Base-by-base conservation (phyloP, 2,329 filamentous ascomycete genomes). In the Periconia macrospinosa region DNA sequence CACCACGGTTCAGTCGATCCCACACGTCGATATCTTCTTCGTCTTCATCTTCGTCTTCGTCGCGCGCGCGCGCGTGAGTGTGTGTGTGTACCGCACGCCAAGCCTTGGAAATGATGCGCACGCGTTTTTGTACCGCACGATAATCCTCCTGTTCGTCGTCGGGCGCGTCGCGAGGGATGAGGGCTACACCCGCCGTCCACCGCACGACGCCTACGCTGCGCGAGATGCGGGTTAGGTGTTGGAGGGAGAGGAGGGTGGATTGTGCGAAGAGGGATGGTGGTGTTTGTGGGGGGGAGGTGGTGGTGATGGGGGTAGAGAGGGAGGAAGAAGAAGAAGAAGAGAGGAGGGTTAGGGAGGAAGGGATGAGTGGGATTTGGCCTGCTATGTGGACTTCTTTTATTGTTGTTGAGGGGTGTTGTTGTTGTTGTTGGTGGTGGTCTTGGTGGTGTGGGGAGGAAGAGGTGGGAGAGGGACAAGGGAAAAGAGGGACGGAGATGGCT, bases 341-440 rank as follows among this genome's bases (percentile, higher is more conserved):
- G 47, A 80, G 64, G 1, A 90, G 71, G 2, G 75, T 65, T 93
- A 97, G 97, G 3, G 83, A 87, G 3, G 86, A 83, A 0, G 94
- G 92, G 6, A 93, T 76, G 3, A 99, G 82, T 1, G 93, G 91
- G 47, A 99, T 97, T 74, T 97, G 94, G 0, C 94, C 94, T 0
- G 94, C 92, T 35, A 97, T 81, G 50, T 86, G 86, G 15, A 93
- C 78, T 10, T 83, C 47, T 15, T 63, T 52, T 18, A 53, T 55
- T 41, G 49, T 58, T 11, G 20, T 49, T 11, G n/a, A n/a, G n/a
- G n/a, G n/a, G n/a, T n/a, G n/a, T n/a, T n/a, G n/a, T n/a, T n/a
- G n/a, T n/a, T n/a, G n/a, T n/a, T n/a, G n/a, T n/a, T n/a, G n/a
- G n/a, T n/a, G n/a, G n/a, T n/a, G n/a, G n/a, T n/a, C n/a, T n/a